Evolutionary conservation across 1,284 basidiomycete species (phyloP), one percentile per base, ranked within the genome.

Genomic region (Termitomyces sp.): DNA sequence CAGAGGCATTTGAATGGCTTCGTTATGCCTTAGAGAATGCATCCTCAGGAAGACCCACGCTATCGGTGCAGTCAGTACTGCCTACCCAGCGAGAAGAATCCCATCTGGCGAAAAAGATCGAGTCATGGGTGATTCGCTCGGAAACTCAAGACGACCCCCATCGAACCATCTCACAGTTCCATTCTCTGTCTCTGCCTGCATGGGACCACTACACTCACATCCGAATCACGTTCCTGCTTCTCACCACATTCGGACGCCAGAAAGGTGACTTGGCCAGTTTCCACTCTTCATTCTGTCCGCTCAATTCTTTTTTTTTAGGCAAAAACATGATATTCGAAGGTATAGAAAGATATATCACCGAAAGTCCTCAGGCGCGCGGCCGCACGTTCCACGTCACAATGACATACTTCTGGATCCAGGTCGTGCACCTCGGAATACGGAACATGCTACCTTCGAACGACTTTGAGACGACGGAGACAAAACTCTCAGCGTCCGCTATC

Each of bases 361-460:
- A 66, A 46, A 70, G 66, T 52, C 24, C 62, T 13, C 68, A 72
- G 46, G 69, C 68, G 1, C 64, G 63, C 14, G 66, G 66, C 4
- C 65, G 65, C n/a, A 66, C 68, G 13, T 73, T 73, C 57, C 72
- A 74, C 53, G 53, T 73, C 49, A 72, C 70, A 8, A 74, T 75
- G 73, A 73, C 73, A 0, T 74, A 74, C 52, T 72, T 74, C 53
- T 74, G 73, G 72, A 68, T 75, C 50, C 72, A 74, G 54, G 66
- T 72, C 13, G 69, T 72, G 14, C 71, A 74, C 49, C 71, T 73
- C 50, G 72, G 69, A 0, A 74, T 73, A 31, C 64, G 64, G 3
- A 71, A 64, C 50, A 66, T 63, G 40, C 37, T 42, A 40, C 60
- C 63, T 9, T 58, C 62, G 26, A 37, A 40, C 6, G 35, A 48